Base-by-base conservation (phyloP, 1,284 basidiomycete species). In the Malassezia pachydermatis region DNA sequence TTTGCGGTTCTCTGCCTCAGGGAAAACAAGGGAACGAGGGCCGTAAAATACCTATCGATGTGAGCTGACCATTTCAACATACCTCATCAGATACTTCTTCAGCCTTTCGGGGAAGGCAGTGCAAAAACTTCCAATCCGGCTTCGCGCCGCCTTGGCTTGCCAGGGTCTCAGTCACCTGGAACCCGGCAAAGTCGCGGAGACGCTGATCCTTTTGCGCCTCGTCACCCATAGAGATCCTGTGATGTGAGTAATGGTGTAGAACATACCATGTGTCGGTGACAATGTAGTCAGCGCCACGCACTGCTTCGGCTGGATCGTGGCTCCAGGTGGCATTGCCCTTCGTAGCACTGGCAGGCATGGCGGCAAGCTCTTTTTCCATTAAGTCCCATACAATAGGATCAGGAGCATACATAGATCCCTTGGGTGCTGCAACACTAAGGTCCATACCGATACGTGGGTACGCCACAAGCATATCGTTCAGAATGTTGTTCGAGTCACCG, bases 381-480 rank as follows among this genome's bases (percentile, higher is more conserved):
- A 60, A 54, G 10, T 60, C 59, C 64, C 86, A 87, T 0, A 96
- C 88, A 0, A 79, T 74, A 27, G 78, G 73, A 39, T 90, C 88
- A 16, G 86, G 81, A 25, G 81, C 78, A 70, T 94, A 94, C 33
- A 57, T 51, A 2, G 47, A 17, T n/a, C 78, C 78, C 63, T 79
- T 72, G 57, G 92, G 80, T 8, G 82, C 82, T 22, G 90, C 94
- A 24, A 98, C 78, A 45, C 84, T 81, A 35, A 98, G 73, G 48
- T 82, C 76, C 74, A 92, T 88, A 1, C 94, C 94, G 2, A 98
- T 74, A 32, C 94, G 82, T 29, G 92, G 92, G 66, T 85, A 86
- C 6, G 87, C 81, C 47, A 95, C 92, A 29, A 96, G 81, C 84
- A 98, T 90, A 73, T 98, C 92, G 73, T 96, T 88, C 50, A 94